These are phyloP conservation scores for Torulaspora globosa DNA, from an alignment of 1,139 yeast species.

Conservation along the genomic window DNA sequence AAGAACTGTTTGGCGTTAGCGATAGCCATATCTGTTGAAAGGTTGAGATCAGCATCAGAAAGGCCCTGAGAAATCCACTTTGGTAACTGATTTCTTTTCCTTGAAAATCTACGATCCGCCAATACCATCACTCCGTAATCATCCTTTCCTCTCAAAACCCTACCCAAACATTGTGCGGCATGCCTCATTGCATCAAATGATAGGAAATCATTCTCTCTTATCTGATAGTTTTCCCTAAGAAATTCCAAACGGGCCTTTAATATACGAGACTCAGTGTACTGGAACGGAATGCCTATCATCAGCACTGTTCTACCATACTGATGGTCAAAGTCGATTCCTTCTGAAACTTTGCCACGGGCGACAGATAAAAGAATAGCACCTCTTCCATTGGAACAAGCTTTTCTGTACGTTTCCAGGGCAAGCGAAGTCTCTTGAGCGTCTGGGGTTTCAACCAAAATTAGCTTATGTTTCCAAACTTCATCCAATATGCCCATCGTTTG, in stretches of 20 bases:
- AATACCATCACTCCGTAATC: slow-evolving; percentile 98
- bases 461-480: slow-evolving; percentile 96
- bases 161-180: slow-evolving; percentile 97
- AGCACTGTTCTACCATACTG: slow-evolving; percentile 96
- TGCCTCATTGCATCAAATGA: slow-evolving; percentile 99
- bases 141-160: slow-evolving; percentile 95
- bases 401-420: slow-evolving; percentile 90
- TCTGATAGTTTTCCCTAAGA: slow-evolving; percentile 85
- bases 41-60: slow-evolving; percentile 82
- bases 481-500: slow-evolving; percentile 96
- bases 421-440: slow-evolving; percentile 97
- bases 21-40: slow-evolving; percentile 96
- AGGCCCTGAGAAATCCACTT: slow-evolving; percentile 96
- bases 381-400: slow-evolving; percentile 95
- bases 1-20: slow-evolving; percentile 91
- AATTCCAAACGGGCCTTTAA: slow-evolving; percentile 92
- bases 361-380: slow-evolving; percentile 95
- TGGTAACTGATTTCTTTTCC: slow-evolving; percentile 83
- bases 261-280: slow-evolving; percentile 94
- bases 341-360: slow-evolving; percentile 98
- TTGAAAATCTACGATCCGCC: slow-evolving; percentile 88
- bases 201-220: slow-evolving; percentile 86
- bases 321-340: slow-evolving; percentile 98
- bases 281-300: slow-evolving; percentile 99
- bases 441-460: slow-evolving; percentile 96